Conservation (phyloP, 1,284 basidiomycete genomes). For the Ganoderma lucidum region DNA sequence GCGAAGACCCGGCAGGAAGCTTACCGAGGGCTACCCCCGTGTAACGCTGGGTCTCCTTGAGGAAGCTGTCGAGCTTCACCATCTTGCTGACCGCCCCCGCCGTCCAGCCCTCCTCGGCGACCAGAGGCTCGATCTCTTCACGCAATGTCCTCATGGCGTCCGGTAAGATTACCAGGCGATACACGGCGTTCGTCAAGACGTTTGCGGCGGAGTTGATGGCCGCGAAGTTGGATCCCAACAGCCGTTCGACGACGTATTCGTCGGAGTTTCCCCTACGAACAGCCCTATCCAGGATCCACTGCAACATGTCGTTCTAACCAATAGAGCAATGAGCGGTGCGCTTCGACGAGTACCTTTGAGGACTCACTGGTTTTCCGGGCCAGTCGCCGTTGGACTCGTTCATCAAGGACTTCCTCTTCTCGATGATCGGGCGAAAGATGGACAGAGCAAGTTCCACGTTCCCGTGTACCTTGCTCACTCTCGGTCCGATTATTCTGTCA, state of each 20-base stretch:
- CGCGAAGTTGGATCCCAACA: background rate
- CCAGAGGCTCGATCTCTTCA: constrained; percentile 50
- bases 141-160: constrained; percentile 49
- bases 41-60: constrained; percentile 55
- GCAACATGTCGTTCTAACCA: background rate
- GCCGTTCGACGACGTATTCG: background rate
- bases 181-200: constrained; percentile 45
- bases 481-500: background rate
- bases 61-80: constrained; percentile 59
- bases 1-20: no score
- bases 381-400: background rate
- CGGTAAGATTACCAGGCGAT: constrained; percentile 49
- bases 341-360: background rate
- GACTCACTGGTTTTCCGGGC: background rate
- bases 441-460: background rate
- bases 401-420: background rate
- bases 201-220: constrained; percentile 24
- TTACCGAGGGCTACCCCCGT: constrained; percentile 41
- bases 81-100: constrained; percentile 53
- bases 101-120: constrained; percentile 49
- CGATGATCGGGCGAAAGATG: background rate
- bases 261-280: background rate
- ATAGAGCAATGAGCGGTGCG: background rate
- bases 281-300: background rate
- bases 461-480: background rate